These are phyloP conservation scores for Tulasnella sp. DNA, from an alignment of 768 basidiomycete species.

Conservation along the genomic window DNA sequence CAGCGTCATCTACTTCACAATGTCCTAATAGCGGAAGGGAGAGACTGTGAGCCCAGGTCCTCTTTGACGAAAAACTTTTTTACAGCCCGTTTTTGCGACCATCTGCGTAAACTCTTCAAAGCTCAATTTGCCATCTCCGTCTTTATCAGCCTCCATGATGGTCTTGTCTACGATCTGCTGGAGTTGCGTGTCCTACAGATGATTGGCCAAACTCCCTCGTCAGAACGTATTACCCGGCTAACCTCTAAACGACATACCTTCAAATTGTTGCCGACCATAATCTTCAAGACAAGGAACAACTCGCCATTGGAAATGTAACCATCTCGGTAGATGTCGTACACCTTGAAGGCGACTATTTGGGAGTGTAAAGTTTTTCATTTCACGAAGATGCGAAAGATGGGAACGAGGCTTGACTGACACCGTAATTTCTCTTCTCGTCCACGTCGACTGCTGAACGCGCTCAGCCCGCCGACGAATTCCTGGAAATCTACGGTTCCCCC, in stretches of 20 bases:
- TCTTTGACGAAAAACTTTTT: too few relatives aligned
- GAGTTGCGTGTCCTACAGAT: slow-evolving; percentile 61
- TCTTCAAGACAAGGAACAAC: slow-evolving; percentile 95
- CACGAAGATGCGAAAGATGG: not conserved
- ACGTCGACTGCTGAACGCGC: slow-evolving; percentile 95
- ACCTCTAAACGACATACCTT: slow-evolving; percentile 52
- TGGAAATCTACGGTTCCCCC: slow-evolving; percentile 99
- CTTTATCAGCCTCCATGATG: too few relatives aligned
- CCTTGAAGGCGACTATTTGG: slow-evolving; percentile 90
- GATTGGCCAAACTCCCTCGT: too few relatives aligned
- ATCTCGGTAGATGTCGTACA: slow-evolving; percentile 97
- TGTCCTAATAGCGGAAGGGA: too few relatives aligned
- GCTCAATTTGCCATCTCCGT: too few relatives aligned
- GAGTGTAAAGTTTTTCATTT: not conserved
- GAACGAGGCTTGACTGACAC: slow-evolving; percentile 56
- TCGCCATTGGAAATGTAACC: slow-evolving; percentile 98
- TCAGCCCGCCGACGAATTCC: slow-evolving; percentile 96
- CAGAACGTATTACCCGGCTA: too few relatives aligned
- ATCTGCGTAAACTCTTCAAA: too few relatives aligned
- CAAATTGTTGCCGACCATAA: slow-evolving; percentile 99
- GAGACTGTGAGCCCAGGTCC: too few relatives aligned
- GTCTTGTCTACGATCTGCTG: too few relatives aligned
- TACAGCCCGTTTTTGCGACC: too few relatives aligned
- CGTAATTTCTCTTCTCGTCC: slow-evolving; percentile 94
- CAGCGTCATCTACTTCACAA: too few relatives aligned